Conservation (phyloP, 306 rosid genomes). For the Gynostemma pentaphyllum region DNA sequence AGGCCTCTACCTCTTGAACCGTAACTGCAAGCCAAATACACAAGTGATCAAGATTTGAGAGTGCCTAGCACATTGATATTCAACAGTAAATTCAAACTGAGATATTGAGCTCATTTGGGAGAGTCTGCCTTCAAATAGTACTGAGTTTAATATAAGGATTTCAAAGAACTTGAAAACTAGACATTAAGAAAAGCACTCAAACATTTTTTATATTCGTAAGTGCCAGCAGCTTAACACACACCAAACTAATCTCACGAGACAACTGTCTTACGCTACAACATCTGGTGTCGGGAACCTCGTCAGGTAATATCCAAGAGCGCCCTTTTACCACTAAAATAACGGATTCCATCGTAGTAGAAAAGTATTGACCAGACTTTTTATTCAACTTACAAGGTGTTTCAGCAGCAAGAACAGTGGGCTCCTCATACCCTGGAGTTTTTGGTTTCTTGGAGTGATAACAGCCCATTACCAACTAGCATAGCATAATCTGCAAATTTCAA, state of each 20-base stretch:
- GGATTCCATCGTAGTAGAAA: background rate
- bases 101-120: background rate
- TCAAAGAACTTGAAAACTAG: background rate
- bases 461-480: constrained; percentile 52
- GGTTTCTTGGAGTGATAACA: constrained; percentile 44
- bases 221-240: too few species aligned
- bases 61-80: background rate
- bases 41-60: background rate
- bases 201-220: too few species aligned
- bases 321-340: too few species aligned
- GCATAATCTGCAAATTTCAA: background rate
- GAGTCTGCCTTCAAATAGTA: background rate
- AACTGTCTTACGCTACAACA: too few species aligned
- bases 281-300: too few species aligned
- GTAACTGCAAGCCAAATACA: constrained; percentile 34
- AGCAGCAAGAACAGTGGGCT: constrained; percentile 67
- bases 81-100: background rate
- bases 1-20: constrained; percentile 72
- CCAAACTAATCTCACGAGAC: too few species aligned
- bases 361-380: background rate
- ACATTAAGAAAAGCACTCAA: background rate
- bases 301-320: too few species aligned
- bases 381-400: constrained; percentile 77
- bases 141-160: background rate
- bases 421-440: constrained; percentile 45